Conservation (phyloP, 345 rosid genomes). For the Pistacia integerrima region DNA sequence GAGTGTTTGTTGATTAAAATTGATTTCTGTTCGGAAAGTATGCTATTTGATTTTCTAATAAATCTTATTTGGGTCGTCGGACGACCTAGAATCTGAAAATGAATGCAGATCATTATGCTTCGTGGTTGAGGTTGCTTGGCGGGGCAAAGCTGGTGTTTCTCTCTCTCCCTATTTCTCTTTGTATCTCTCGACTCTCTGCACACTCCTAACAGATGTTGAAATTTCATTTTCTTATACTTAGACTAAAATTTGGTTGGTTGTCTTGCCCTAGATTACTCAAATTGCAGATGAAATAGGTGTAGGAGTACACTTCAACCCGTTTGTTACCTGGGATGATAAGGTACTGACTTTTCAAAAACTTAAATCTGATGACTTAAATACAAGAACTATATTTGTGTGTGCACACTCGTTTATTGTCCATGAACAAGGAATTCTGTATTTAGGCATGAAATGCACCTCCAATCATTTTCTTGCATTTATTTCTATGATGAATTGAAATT, state of each 20-base stretch:
- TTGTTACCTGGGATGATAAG: conserved; percentile 76
- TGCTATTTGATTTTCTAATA: neutral
- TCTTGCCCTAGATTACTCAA: conserved; percentile 52
- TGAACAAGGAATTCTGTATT: neutral
- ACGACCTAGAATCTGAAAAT: conserved; percentile 66
- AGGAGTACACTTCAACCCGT: conserved; percentile 93
- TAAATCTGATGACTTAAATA: conserved; percentile 3
- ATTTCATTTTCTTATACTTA: neutral
- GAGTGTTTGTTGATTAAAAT: neutral
- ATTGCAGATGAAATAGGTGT: conserved; percentile 79
- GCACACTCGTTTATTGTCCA: neutral
- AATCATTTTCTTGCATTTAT: conserved; percentile 12
- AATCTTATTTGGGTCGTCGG: conserved; percentile 14
- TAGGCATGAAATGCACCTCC: neutral
- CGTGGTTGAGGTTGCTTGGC: conserved; percentile 77
- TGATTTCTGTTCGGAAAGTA: neutral
- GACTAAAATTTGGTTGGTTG: conserved; percentile 17
- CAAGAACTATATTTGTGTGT: neutral
- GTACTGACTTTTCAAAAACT: conserved; percentile 36
- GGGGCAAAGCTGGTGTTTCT: conserved; percentile 72
- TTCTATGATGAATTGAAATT: neutral
- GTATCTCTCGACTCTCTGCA: neutral
- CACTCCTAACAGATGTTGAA: neutral
- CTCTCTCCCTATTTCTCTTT: conserved; percentile 30
- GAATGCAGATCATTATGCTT: conserved; percentile 82